Base-by-base conservation (phyloP, 2,329 filamentous ascomycete genomes). In the Fusarium papillatum region DNA sequence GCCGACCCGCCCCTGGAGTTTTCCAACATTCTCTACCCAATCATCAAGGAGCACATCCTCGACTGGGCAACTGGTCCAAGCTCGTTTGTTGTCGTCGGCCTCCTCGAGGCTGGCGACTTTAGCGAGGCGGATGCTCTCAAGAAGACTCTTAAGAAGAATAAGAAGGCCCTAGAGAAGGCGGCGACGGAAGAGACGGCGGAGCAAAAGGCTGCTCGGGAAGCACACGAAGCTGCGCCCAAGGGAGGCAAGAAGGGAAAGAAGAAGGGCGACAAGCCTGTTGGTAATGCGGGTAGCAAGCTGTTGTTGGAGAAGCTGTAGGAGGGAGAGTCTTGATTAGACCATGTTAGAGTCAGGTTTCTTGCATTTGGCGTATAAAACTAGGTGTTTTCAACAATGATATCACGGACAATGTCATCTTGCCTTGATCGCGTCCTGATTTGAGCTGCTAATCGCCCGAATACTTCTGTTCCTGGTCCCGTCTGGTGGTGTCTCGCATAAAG, bases 41-140 rank as follows among this genome's bases (percentile, higher is more conserved):
- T 94, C 72, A 96, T 98, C 83, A 91, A 94, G 82, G 90, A 92
- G 1, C 87, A 95, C 76, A 85, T 97, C 29, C 83, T 97, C 69
- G 87, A 91, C 24, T 99, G 97, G 97, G 96, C 96, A 0, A 96
- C 93, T 0, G 94, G 96, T 0, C 90, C 93, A 2, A 95, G 95
- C 78, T 95, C 94, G 2, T 98, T 98, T 79, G 95, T 98, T 14
- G 89, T 98, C 6, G 90, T 98, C 31, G 94, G 92, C 19, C 86
- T 98, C 76, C 84, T 96, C 7, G 96, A 98, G 85, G 90, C 93
- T 0, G 88, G 90, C 26, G 91, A 92, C 69, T 97, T 97, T 79
- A 88, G 87, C 31, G 88, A 92, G 78, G 91, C 89, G 79, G 88
- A 89, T 19, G 92, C 94, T 79, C 86, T 98, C 64, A 87, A 92